Percentiles rank a stretch among this genome's conserved stretches.
These are phyloP conservation scores for Pleurotus eryngii DNA, from an alignment of 768 basidiomycete species.

Conservation along the genomic window DNA sequence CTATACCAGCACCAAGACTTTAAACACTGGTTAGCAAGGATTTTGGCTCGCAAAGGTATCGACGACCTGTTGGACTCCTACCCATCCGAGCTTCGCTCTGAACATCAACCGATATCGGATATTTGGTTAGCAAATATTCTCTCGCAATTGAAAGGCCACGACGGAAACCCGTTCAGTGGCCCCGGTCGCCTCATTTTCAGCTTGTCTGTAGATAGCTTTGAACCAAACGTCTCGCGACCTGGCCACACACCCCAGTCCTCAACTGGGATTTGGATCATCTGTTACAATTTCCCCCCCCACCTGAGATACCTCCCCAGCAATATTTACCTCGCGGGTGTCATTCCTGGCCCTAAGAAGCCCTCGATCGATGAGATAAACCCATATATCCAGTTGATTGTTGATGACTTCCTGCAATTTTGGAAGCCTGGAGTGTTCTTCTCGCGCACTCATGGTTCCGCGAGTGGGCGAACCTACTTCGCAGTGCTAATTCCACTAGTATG, in stretches of 20 bases:
- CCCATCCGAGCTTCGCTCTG: neutral
- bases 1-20: slow-evolving; percentile 20
- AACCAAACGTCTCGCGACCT: neutral
- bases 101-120: no score
- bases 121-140: no score
- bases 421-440: neutral
- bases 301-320: neutral
- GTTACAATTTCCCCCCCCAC: neutral
- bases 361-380: neutral
- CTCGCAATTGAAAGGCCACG: no score
- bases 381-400: neutral
- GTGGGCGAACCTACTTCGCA: neutral
- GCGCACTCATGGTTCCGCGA: neutral
- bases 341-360: slow-evolving; percentile 2
- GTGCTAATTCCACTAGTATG: neutral
- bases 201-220: neutral
- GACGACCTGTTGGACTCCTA: slow-evolving; percentile 19
- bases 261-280: neutral
- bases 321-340: slow-evolving; percentile 1
- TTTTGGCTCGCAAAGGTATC: slow-evolving; percentile 22
- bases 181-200: neutral
- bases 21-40: slow-evolving; percentile 20
- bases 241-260: neutral
- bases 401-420: neutral
- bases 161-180: no score